phyloP scores from a whole-genome alignment of 371 early-diverging fungal genomes.

The Zopfochytrium polystomum region DNA sequence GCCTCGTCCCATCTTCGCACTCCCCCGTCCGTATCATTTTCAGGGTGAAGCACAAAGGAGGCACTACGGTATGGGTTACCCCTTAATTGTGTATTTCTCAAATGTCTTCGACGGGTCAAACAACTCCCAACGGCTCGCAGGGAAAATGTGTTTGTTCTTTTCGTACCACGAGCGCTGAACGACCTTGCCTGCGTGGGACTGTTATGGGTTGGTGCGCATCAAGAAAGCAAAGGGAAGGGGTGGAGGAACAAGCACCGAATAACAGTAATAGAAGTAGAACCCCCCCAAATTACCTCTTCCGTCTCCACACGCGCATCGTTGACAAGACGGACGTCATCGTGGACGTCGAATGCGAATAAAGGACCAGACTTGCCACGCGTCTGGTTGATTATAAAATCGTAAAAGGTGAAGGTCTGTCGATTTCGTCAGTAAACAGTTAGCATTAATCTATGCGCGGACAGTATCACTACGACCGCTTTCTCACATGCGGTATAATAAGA shows the following conservation, averaged over 20 bases:
- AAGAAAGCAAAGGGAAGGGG: neutral
- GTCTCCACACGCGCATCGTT: slow-evolving; percentile 84
- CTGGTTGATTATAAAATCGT: slow-evolving; percentile 94
- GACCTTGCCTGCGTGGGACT: slow-evolving; percentile 94
- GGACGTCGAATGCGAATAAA: slow-evolving; percentile 88
- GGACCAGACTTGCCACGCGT: slow-evolving; percentile 95
- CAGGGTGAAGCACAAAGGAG: no score
- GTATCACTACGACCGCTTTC: no score
- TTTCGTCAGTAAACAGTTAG: slow-evolving; percentile 8
- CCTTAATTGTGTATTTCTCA: slow-evolving; percentile 70
- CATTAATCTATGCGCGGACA: neutral
- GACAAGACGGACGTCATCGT: slow-evolving; percentile 85
- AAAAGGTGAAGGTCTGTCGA: slow-evolving; percentile 84
- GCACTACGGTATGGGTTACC: neutral
- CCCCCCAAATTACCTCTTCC: slow-evolving; percentile 56
- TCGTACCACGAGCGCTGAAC: slow-evolving; percentile 93
- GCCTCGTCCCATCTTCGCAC: no score
- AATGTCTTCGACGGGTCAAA: slow-evolving; percentile 89
- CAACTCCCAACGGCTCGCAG: slow-evolving; percentile 90
- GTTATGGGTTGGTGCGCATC: neutral
- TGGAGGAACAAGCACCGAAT: neutral
- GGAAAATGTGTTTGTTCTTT: slow-evolving; percentile 94
- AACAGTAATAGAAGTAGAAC: neutral
- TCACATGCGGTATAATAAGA: slow-evolving; percentile 89
- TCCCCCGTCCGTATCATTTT: no score